phyloP scores from a whole-genome alignment of 192 early-diverging fungal species.

The Backusella tarrabulga region DNA sequence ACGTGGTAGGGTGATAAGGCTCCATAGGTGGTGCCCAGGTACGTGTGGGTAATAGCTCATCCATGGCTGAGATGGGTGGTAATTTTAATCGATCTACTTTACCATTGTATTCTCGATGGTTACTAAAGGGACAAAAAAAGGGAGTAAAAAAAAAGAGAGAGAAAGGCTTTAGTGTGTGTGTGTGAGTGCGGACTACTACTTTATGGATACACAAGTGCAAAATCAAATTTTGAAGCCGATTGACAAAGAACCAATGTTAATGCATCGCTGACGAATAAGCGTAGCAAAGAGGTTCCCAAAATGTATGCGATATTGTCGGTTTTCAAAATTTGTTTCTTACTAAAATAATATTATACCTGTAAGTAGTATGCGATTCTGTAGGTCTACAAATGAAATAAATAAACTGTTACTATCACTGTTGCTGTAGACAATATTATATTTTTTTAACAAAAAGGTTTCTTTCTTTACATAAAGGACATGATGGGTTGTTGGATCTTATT shows the following conservation, averaged over 20 bases:
- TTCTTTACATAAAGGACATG: slow-evolving; percentile 10
- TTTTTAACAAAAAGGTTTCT: neutral
- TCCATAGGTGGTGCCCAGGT: slow-evolving; percentile 8
- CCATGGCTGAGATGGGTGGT: slow-evolving; percentile 19
- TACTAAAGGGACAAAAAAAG: slow-evolving; percentile 1
- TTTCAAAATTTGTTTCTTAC: neutral
- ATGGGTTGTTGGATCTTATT: neutral
- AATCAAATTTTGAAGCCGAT: slow-evolving; percentile 7
- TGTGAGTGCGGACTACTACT: neutral
- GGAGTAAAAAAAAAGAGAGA: neutral
- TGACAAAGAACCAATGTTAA: slow-evolving; percentile 21
- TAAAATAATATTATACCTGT: neutral
- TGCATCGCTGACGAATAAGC: slow-evolving; percentile 15
- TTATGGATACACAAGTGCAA: slow-evolving; percentile 3
- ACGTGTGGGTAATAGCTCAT: slow-evolving; percentile 9
- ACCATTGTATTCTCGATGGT: neutral
- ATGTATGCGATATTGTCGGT: neutral
- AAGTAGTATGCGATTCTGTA: neutral
- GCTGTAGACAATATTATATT: neutral
- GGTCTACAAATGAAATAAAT: neutral
- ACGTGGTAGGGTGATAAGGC: neutral
- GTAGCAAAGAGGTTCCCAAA: slow-evolving; percentile 1
- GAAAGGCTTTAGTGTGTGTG: neutral
- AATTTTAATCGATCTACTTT: slow-evolving; percentile 11
- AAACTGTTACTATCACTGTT: neutral